Conservation (phyloP, 257 asterid species). For the Cinchona pubescens region DNA sequence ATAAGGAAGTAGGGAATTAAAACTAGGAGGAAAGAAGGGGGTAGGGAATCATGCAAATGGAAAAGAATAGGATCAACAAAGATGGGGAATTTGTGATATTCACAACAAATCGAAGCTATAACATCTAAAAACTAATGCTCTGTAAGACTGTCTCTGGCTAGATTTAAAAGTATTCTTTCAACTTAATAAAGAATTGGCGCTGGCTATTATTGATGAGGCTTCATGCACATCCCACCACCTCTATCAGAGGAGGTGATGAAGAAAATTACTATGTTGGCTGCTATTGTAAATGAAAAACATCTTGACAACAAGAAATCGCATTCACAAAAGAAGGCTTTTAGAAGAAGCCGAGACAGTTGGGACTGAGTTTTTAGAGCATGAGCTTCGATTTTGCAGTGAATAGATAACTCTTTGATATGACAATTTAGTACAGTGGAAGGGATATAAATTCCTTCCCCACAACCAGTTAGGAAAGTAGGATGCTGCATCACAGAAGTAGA, state of each 20-base stretch:
- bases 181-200: constrained; percentile 28
- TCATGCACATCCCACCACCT: constrained; percentile 87
- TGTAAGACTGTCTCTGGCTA: constrained; percentile 73
- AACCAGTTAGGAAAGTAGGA: constrained; percentile 12
- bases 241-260: constrained; percentile 74
- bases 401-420: constrained; percentile 3
- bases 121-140: too few relatives aligned
- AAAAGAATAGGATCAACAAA: constrained; percentile 77
- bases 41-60: too few relatives aligned
- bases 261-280: constrained; percentile 65
- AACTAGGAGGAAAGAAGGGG: too few relatives aligned
- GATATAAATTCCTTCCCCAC: not conserved
- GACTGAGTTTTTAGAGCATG: constrained; percentile 34
- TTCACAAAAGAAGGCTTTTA: constrained; percentile 67
- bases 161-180: constrained; percentile 68
- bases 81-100: constrained; percentile 91
- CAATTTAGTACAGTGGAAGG: constrained; percentile 7
- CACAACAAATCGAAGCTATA: constrained; percentile 77
- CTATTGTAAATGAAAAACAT: constrained; percentile 62
- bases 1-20: too few relatives aligned
- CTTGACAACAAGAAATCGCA: constrained; percentile 64
- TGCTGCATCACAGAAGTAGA: too few relatives aligned
- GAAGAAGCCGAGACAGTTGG: constrained; percentile 61
- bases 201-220: constrained; percentile 94
- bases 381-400: constrained; percentile 2